Conservation (phyloP, 164 flowering plant genomes). For the Aristolochia contorta region DNA sequence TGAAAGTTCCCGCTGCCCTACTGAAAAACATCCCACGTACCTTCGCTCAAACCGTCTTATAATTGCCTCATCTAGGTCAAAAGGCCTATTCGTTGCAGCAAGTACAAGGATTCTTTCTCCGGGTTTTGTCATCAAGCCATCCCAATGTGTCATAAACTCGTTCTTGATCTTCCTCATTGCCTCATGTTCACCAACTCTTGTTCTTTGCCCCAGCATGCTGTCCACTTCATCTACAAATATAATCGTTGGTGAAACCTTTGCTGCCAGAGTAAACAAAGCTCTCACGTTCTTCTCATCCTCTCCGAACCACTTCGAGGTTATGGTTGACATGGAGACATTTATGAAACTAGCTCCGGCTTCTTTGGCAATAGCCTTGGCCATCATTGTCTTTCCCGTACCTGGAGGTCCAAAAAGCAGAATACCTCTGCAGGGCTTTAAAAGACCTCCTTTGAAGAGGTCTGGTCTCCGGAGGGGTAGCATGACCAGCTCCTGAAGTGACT, state of each 20-base stretch:
- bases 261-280: constrained; percentile 82
- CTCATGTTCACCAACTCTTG: constrained; percentile 86
- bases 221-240: constrained; percentile 96
- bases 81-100: constrained; percentile 95
- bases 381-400: constrained; percentile 96
- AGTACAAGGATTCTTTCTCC: constrained; percentile 87
- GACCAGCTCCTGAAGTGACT: constrained; percentile 93
- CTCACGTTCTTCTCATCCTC: constrained; percentile 97
- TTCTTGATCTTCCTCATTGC: constrained; percentile 97
- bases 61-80: constrained; percentile 97
- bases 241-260: constrained; percentile 92
- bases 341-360: constrained; percentile 98
- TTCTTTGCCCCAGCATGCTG: constrained; percentile 94
- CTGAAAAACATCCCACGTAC: constrained; percentile 21
- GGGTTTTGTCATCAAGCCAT: constrained; percentile 70
- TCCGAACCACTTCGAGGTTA: constrained; percentile 99
- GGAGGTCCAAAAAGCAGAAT: constrained; percentile 94
- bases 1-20: no score
- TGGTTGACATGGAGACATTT: constrained; percentile 95
- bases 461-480: constrained; percentile 97
- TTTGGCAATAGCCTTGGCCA: constrained; percentile 94
- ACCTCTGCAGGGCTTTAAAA: constrained; percentile 89
- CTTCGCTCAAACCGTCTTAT: constrained; percentile 94
- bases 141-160: constrained; percentile 99
- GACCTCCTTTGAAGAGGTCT: constrained; percentile 89